Percentiles rank a stretch among this genome's conserved stretches.
These are phyloP conservation scores for Penicillium macrosclerotiorum DNA, from an alignment of 495 filamentous ascomycete genomes.

Conservation along the genomic window DNA sequence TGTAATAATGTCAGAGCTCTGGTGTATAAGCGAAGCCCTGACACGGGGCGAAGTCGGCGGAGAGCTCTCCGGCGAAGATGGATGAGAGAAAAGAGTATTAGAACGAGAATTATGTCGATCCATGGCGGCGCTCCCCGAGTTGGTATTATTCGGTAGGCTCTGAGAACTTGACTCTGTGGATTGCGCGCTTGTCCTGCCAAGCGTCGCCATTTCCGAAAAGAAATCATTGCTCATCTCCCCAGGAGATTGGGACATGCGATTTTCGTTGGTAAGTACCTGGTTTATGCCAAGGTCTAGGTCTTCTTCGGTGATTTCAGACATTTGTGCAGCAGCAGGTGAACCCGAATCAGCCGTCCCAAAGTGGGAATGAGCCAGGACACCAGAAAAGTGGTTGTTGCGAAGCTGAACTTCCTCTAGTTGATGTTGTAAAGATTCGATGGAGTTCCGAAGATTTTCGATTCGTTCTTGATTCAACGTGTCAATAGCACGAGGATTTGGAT, in stretches of 20 bases:
- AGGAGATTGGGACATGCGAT: slow-evolving; percentile 39
- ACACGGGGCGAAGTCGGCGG: slow-evolving; percentile 46
- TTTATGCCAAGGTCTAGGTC: slow-evolving; percentile 20
- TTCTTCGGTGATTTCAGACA: slow-evolving; percentile 7
- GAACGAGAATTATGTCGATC: slow-evolving; percentile 35
- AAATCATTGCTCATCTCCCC: slow-evolving; percentile 36
- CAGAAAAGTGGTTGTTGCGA: slow-evolving; percentile 9
- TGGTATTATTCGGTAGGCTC: slow-evolving; percentile 14
- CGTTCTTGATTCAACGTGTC: slow-evolving; percentile 20
- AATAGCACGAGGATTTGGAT: slow-evolving; percentile 12
- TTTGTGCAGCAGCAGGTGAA: slow-evolving; percentile 9
- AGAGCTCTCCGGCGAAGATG: slow-evolving; percentile 42
- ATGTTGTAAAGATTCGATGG: slow-evolving; percentile 31
- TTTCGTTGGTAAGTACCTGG: slow-evolving; percentile 35
- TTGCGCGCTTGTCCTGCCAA: slow-evolving; percentile 24
- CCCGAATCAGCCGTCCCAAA: slow-evolving; percentile 1
- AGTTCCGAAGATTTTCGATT: slow-evolving; percentile 26
- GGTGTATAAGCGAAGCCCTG: slow-evolving; percentile 45
- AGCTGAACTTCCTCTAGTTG: slow-evolving; percentile 29
- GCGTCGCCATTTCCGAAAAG: slow-evolving; percentile 29
- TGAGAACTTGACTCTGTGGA: slow-evolving; percentile 13
- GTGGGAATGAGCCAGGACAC: slow-evolving; percentile 1
- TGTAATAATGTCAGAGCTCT: slow-evolving; percentile 47
- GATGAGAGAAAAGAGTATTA: slow-evolving; percentile 43
- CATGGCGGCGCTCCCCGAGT: slow-evolving; percentile 10